Evolutionary conservation across 2,329 filamentous ascomycete genomes (phyloP).

Genomic region (Paracoccidioides brasiliensis): DNA sequence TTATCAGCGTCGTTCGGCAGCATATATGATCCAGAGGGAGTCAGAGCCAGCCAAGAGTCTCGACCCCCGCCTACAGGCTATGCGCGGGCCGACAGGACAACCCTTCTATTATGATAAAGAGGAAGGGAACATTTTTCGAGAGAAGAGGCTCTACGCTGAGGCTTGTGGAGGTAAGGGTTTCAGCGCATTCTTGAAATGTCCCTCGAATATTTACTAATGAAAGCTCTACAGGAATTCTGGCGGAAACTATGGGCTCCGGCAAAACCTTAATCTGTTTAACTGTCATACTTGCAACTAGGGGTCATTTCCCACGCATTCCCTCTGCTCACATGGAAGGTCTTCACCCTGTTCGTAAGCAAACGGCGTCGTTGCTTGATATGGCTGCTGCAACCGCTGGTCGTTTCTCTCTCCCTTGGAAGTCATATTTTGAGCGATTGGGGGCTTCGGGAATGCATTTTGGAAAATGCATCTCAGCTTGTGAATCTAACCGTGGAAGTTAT

Average conservation of each 20-base stretch:
- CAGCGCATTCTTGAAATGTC: not conserved
- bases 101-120: conserved; percentile 59
- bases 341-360: conserved; percentile 30
- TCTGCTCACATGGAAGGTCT: conserved; percentile 41
- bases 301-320: conserved; percentile 54
- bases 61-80: conserved; percentile 58
- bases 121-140: conserved; percentile 46
- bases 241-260: conserved; percentile 45
- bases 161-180: conserved; percentile 51
- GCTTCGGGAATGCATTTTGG: conserved; percentile 39
- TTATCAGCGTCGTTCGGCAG: conserved; percentile 69
- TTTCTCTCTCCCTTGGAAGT: conserved; percentile 56
- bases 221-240: conserved; percentile 25
- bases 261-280: conserved; percentile 82
- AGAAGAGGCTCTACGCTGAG: conserved; percentile 61
- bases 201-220: conserved; percentile 3
- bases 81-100: conserved; percentile 47
- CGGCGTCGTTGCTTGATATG: conserved; percentile 61
- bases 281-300: conserved; percentile 60
- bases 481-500: conserved; percentile 48
- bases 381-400: conserved; percentile 56
- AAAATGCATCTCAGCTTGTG: conserved; percentile 44
- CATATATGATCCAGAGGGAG: conserved; percentile 75
- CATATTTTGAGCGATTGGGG: conserved; percentile 44
- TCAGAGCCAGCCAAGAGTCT: conserved; percentile 48